Percentiles rank a stretch among this genome's conserved stretches.
Conservation (phyloP, 2,329 filamentous ascomycete species). For the Cladobotryum protrusum region DNA sequence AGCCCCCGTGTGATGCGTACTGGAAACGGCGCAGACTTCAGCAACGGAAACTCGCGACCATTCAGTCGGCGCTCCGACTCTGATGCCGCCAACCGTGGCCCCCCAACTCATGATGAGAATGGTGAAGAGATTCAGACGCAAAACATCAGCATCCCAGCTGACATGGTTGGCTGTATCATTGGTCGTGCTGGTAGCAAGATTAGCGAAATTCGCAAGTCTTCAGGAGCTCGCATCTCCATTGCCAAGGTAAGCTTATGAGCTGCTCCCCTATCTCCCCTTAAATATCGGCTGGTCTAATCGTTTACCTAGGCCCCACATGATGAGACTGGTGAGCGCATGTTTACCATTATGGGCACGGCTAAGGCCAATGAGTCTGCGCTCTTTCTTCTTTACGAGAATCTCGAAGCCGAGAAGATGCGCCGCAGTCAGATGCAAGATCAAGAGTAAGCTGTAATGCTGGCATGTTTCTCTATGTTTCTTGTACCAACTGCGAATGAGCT, state of each 20-base stretch:
- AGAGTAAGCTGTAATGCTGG: conserved; percentile 37
- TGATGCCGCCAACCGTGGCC: conserved; percentile 72
- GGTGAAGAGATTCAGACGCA: conserved; percentile 97
- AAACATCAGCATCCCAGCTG: conserved; percentile 98
- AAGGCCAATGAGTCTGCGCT: conserved; percentile 93
- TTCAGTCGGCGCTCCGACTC: conserved; percentile 78
- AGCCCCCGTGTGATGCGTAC: conserved; percentile 81
- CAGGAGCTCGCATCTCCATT: conserved; percentile 93
- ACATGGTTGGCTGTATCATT: conserved; percentile 99
- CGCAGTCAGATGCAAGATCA: conserved; percentile 67
- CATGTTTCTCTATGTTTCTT: conserved; percentile 26
- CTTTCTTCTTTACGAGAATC: conserved; percentile 95
- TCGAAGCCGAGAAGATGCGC: conserved; percentile 98
- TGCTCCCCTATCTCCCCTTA: neutral
- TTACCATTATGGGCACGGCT: conserved; percentile 95
- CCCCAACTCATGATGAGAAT: conserved; percentile 87
- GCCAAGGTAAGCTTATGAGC: conserved; percentile 58
- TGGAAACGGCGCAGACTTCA: conserved; percentile 96
- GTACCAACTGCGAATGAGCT: conserved; percentile 22
- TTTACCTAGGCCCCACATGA: conserved; percentile 70
- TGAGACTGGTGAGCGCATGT: conserved; percentile 97
- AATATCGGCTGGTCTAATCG: neutral
- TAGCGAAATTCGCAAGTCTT: conserved; percentile 95
- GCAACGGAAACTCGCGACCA: conserved; percentile 61
- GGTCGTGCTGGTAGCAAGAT: conserved; percentile 94